Evolutionary conservation across 1,284 basidiomycete species (phyloP), one percentile per base, ranked within the genome.

Genomic region (Trichosporon coremiiforme): DNA sequence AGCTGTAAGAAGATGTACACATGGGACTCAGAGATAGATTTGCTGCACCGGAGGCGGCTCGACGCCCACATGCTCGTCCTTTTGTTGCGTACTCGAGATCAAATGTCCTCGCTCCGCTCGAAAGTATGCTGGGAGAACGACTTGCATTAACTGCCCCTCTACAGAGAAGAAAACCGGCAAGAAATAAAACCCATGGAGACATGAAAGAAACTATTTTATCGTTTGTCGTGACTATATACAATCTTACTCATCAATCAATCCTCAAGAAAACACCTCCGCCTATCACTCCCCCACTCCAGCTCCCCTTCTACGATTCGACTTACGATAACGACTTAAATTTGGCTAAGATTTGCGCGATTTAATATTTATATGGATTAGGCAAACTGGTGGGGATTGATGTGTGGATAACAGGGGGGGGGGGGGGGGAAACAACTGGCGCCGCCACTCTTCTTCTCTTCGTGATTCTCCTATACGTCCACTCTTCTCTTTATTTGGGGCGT

Each of bases 161-260:
- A 53, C 50, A 53, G 50, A 53, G 20, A 53, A 9, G n/a, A 25
- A 9, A 20, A 53, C 50, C 50, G 50, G 50, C 50, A 53, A 53
- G 50, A 53, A 53, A 53, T 20, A 53, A 53, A 53, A 53, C 50
- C 50, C 50, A 53, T 53, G 50, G 22, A 53, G 50, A 53, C 50
- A 53, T 22, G 22, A 20, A 53, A 25, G 25, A 10, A 35, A 53
- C 50, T 53, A 53, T 7, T 22, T 7, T 35, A 35, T 35, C 33
- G 33, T 35, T 25, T 25, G 15, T 53, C 50, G 50, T 22, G 15
- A 17, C 50, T 53, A 53, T 53, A 25, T 53, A 53, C 50, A 53
- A 53, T 53, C 50, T 47, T 17, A 17, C 20, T 47, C 17, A 6
- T 35, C 33, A n/a, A n/a, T 22, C 17, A 6, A n/a, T 45, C 17